phyloP scores from a whole-genome alignment of 2,329 filamentous ascomycete genomes.

The Clonostachys rosea region DNA sequence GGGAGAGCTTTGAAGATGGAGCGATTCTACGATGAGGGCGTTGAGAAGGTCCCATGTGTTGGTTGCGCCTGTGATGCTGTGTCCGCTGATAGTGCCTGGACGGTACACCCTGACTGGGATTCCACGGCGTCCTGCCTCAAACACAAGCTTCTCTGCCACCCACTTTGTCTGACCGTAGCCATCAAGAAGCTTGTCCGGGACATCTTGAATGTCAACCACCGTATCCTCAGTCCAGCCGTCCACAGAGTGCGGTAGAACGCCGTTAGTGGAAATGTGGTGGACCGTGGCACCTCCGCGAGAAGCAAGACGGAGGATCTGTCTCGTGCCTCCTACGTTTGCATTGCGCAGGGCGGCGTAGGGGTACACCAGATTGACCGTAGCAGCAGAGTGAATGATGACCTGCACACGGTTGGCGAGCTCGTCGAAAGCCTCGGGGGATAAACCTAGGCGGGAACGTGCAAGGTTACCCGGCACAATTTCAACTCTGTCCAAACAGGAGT shows the following conservation, averaged over 20 bases:
- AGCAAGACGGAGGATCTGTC: conserved; percentile 69
- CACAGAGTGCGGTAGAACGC: conserved; percentile 66
- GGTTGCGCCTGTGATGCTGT: conserved; percentile 68
- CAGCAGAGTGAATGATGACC: conserved; percentile 73
- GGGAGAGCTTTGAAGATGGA: conserved; percentile 66
- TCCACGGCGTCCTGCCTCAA: conserved; percentile 63
- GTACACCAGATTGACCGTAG: conserved; percentile 77
- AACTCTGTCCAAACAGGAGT: conserved; percentile 72
- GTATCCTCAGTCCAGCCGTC: conserved; percentile 68
- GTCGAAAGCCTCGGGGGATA: conserved; percentile 61
- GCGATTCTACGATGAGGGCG: conserved; percentile 71
- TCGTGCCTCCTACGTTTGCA: conserved; percentile 75
- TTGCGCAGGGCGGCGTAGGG: conserved; percentile 72
- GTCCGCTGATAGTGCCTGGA: conserved; percentile 73
- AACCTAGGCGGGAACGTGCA: conserved; percentile 62
- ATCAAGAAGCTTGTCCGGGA: conserved; percentile 64
- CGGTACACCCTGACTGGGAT: conserved; percentile 68
- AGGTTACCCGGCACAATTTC: conserved; percentile 73
- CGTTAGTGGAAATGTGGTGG: conserved; percentile 77
- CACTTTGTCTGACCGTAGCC: conserved; percentile 80
- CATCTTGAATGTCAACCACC: conserved; percentile 62
- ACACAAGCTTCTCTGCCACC: conserved; percentile 72
- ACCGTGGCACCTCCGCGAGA: conserved; percentile 64
- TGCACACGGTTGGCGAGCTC: conserved; percentile 61
- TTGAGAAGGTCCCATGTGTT: conserved; percentile 77